Evolutionary conservation across 495 filamentous ascomycete genomes (phyloP).

Genomic region (Massariosphaeria phaeospora): DNA sequence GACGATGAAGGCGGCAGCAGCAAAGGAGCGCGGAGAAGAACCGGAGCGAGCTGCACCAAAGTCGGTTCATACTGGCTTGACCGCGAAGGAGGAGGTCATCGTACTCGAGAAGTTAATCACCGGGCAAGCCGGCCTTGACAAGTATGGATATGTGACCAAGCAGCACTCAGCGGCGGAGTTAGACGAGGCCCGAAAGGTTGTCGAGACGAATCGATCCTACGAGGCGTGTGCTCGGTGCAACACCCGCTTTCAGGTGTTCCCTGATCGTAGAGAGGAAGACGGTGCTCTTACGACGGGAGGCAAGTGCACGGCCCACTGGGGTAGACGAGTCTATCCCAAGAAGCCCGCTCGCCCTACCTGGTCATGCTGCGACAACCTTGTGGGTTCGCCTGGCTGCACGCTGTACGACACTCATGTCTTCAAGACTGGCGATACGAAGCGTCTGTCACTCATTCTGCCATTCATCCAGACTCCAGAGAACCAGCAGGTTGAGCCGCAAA

Average conservation of each 20-base stretch:
- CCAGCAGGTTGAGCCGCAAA: constrained; percentile 37
- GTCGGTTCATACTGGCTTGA: constrained; percentile 62
- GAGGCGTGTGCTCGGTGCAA: constrained; percentile 86
- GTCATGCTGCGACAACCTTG: constrained; percentile 68
- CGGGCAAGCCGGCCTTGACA: constrained; percentile 53
- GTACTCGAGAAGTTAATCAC: constrained; percentile 57
- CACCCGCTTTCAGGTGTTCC: constrained; percentile 85
- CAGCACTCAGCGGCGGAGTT: constrained; percentile 59
- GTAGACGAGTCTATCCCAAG: constrained; percentile 53
- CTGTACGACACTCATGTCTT: constrained; percentile 72
- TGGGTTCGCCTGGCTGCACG: constrained; percentile 70
- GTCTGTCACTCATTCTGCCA: constrained; percentile 70
- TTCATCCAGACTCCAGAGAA: constrained; percentile 73
- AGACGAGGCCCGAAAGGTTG: constrained; percentile 56
- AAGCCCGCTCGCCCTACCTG: constrained; percentile 51
- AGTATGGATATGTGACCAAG: constrained; percentile 69
- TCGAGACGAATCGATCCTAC: constrained; percentile 63
- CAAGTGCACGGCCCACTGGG: constrained; percentile 71
- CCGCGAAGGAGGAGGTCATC: constrained; percentile 59
- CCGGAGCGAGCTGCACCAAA: not conserved
- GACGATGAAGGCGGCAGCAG: constrained; percentile 42
- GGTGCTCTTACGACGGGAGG: constrained; percentile 74
- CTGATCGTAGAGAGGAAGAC: constrained; percentile 69
- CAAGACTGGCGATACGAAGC: constrained; percentile 69
- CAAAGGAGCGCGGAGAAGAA: constrained; percentile 21